Base-by-base conservation (phyloP, 371 early-diverging fungal species). In the Mortierella sp. region DNA sequence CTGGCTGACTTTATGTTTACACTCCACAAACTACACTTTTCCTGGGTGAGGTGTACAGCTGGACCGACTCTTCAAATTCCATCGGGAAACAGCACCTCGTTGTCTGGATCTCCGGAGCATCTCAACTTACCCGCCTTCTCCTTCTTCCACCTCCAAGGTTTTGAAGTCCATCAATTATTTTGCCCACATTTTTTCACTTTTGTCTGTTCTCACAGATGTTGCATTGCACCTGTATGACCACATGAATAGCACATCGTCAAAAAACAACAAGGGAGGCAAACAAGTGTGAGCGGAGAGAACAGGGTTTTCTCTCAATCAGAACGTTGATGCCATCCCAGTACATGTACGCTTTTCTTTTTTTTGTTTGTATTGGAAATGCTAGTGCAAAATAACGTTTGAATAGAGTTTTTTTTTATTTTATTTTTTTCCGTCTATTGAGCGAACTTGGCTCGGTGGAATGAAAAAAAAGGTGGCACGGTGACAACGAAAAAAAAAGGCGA, bases 381-480 rank as follows among this genome's bases (percentile, higher is more conserved):
- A n/a, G n/a, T n/a, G n/a, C n/a, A n/a, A n/a, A n/a, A n/a, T n/a
- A n/a, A 37, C 45, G 14, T 43, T 29, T 29, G 4, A 61, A 40
- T 64, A n/a, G 64, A 52, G 6, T 45, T 45, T 61, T 44, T 48
- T 68, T 66, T 77, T 63, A 26, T 37, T 31, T 39, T 39, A 45
- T 63, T 73, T 52, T 65, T 39, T 68, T 44, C 24, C n/a, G 19
- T 31, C 22, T 58, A 45, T 63, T 37, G 58, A 11, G 31, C 63
- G 29, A 61, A 47, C 40, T 64, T 79, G 79, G 71, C 79, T 71
- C 79, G 79, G 79, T 79, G 79, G 75, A 79, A 71, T 70, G 61
- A 55, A 73, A 74, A 67, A 53, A 73, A 74, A 67, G n/a, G 55
- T 61, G 79, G 79, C 79, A 70, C 79, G 79, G 79, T 79, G 79